Conservation (phyloP, 257 asterid genomes). For the Plectranthus barbatus region DNA sequence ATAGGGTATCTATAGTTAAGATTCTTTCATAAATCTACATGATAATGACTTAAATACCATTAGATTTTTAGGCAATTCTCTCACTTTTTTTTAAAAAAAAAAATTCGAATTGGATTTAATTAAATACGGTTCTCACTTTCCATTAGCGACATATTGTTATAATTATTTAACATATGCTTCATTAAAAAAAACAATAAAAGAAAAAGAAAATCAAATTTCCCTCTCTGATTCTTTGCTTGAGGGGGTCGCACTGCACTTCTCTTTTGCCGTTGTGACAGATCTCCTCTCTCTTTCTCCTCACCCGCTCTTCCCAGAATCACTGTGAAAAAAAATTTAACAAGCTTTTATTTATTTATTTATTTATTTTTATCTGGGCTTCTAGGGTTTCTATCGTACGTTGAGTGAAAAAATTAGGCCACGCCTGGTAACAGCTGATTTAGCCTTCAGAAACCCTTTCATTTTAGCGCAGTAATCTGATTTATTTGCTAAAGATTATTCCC, state of each 20-base stretch:
- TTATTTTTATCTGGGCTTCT: background rate
- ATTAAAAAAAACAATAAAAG: background rate
- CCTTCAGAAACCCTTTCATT: background rate
- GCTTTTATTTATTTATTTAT: constrained; percentile 2
- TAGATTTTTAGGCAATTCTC: too few species aligned
- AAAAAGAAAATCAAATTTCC: background rate
- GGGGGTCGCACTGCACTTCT: constrained; percentile 11
- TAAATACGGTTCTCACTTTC: too few species aligned
- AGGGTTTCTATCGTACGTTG: background rate
- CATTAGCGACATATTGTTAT: too few species aligned
- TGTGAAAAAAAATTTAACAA: constrained; percentile 1
- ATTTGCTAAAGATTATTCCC: background rate
- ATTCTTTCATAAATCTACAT: too few species aligned
- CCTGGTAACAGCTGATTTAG: background rate
- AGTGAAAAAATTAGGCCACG: background rate
- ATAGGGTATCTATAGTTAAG: too few species aligned
- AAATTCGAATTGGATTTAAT: too few species aligned
- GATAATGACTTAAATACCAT: too few species aligned
- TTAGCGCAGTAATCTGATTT: background rate
- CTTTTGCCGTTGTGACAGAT: constrained; percentile 17
- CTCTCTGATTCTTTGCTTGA: constrained; percentile 22
- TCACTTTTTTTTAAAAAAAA: too few species aligned
- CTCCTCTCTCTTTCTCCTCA: background rate
- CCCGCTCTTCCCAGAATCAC: background rate
- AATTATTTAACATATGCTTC: too few species aligned